phyloP scores from a whole-genome alignment of 768 basidiomycete species.

The Tricholomella constricta region DNA sequence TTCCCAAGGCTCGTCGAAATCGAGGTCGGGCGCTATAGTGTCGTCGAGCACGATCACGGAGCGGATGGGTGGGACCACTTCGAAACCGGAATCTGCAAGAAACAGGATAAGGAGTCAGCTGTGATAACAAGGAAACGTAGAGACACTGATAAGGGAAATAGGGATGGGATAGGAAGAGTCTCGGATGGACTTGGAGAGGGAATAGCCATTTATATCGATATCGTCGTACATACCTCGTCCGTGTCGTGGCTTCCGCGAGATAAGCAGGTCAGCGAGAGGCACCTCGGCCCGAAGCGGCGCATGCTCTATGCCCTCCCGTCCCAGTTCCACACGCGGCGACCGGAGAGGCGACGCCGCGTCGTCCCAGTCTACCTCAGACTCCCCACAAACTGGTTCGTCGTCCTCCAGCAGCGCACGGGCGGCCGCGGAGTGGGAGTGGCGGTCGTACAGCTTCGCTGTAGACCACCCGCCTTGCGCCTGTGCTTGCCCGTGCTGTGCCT shows the following conservation, averaged over 20 bases:
- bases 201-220: neutral
- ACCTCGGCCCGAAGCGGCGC: constrained; percentile 16
- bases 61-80: constrained; percentile 53
- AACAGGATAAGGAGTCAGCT: neutral
- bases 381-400: constrained; percentile 1
- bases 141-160: neutral
- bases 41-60: constrained; percentile 65
- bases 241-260: constrained; percentile 41
- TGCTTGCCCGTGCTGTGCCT: constrained; percentile 19
- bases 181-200: constrained; percentile 3
- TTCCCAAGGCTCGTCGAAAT: constrained; percentile 61
- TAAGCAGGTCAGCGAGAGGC: constrained; percentile 24
- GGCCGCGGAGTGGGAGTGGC: neutral
- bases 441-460: neutral
- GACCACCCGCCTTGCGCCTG: neutral
- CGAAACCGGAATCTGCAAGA: constrained; percentile 51
- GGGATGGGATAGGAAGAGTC: neutral
- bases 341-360: constrained; percentile 2
- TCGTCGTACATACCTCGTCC: constrained; percentile 40
- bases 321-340: constrained; percentile 5
- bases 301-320: constrained; percentile 23
- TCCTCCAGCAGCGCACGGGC: neutral
- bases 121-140: constrained; percentile 3
- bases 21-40: constrained; percentile 36
- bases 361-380: constrained; percentile 17